Evolutionary conservation across 495 filamentous ascomycete genomes (phyloP).

Genomic region (Beverwykella pulmonaria): DNA sequence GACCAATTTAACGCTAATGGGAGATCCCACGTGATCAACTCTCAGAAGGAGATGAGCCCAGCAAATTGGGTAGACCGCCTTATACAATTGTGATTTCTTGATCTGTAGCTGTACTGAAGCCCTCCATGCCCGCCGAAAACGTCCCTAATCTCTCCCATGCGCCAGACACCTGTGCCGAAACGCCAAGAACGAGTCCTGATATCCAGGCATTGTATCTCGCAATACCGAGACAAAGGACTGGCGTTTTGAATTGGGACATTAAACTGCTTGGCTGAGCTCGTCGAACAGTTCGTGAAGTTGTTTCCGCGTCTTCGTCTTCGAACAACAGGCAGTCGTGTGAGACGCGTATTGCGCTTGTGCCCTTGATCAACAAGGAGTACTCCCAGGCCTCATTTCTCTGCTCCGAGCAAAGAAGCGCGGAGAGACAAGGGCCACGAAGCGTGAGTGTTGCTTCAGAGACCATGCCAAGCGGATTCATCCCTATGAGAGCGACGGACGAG

Average conservation of each 20-base stretch:
- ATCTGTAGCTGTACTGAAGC: slow-evolving; percentile 10
- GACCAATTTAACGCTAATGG: background rate
- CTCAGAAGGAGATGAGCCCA: background rate
- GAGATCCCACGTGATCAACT: slow-evolving; percentile 2
- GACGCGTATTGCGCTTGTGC: slow-evolving; percentile 18
- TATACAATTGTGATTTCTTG: slow-evolving; percentile 5
- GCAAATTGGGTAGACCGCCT: background rate
- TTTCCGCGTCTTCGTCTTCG: background rate
- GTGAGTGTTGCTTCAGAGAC: slow-evolving; percentile 12
- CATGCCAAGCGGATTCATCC: slow-evolving; percentile 22
- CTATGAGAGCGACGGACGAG: slow-evolving; percentile 5
- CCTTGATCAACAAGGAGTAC: slow-evolving; percentile 23
- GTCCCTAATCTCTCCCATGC: slow-evolving; percentile 19
- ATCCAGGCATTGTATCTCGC: slow-evolving; percentile 19
- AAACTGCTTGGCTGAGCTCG: background rate
- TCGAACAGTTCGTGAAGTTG: background rate
- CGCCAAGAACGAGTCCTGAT: slow-evolving; percentile 23
- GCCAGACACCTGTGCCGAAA: background rate
- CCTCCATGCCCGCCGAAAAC: slow-evolving; percentile 21
- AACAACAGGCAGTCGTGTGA: slow-evolving; percentile 21
- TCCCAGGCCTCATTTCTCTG: slow-evolving; percentile 5
- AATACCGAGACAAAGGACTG: slow-evolving; percentile 17
- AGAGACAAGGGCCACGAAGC: slow-evolving; percentile 10
- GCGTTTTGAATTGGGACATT: background rate
- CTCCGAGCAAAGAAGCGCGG: slow-evolving; percentile 16